Conservation (phyloP, 1,284 basidiomycete species). For the Marasmius sp. region DNA sequence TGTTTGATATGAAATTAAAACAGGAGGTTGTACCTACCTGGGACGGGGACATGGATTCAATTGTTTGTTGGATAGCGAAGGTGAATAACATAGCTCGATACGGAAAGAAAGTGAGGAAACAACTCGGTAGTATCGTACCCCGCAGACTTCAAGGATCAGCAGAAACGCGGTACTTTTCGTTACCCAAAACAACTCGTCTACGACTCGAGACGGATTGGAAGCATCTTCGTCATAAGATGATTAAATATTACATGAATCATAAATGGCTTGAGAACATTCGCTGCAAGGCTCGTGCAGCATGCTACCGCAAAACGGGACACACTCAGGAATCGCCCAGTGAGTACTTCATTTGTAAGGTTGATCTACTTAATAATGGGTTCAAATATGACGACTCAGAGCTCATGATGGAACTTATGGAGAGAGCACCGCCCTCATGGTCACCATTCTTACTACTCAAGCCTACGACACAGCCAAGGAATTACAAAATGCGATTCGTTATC, state of each 20-base stretch:
- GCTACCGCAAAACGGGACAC: conserved; percentile 21
- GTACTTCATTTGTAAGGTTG: conserved; percentile 12
- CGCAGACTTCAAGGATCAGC: neutral
- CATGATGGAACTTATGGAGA: conserved; percentile 22
- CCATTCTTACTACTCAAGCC: conserved; percentile 17
- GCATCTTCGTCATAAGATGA: neutral
- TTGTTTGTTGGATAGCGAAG: neutral
- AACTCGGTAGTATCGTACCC: neutral
- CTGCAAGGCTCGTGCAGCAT: neutral
- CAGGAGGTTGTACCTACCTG: neutral
- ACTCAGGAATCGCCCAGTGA: conserved; percentile 11
- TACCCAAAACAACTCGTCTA: no score
- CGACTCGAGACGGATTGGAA: neutral
- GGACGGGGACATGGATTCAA: neutral
- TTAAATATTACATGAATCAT: neutral
- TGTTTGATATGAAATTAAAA: no score
- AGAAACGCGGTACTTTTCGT: neutral
- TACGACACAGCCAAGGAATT: conserved; percentile 15
- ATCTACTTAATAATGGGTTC: neutral
- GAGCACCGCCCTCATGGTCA: conserved; percentile 22
- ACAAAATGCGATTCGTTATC: conserved; percentile 14
- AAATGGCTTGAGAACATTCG: neutral
- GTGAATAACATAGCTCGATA: neutral
- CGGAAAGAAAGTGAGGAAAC: neutral
- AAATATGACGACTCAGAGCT: conserved; percentile 15